Evolutionary conservation across 1,284 basidiomycete genomes (phyloP).

Genomic region (Leucoagaricus sp.): DNA sequence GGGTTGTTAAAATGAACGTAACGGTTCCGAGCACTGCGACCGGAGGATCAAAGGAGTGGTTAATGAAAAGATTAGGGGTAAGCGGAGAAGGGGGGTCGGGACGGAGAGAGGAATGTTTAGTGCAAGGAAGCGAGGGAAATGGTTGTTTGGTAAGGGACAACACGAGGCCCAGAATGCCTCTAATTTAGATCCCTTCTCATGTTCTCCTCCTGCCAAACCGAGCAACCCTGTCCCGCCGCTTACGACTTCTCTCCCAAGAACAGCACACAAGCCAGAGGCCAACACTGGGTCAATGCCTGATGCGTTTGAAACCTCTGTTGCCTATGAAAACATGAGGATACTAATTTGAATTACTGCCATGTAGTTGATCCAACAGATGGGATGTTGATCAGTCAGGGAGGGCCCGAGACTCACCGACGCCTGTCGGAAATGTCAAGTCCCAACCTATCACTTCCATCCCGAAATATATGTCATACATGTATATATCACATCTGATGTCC

Average conservation of each 20-base stretch:
- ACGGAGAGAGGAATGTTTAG: neutral
- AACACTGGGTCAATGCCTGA: neutral
- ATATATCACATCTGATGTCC: constrained; percentile 15
- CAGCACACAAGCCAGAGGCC: too few species aligned
- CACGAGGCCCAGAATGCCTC: constrained; percentile 16
- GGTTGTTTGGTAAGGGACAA: constrained; percentile 17
- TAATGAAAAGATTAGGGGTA: neutral
- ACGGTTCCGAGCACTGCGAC: neutral
- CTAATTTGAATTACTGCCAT: neutral
- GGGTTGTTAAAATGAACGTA: neutral
- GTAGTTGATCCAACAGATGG: too few species aligned
- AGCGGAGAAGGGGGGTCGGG: neutral
- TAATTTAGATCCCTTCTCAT: constrained; percentile 18
- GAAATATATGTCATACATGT: neutral
- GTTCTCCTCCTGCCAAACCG: neutral
- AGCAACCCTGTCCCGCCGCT: neutral
- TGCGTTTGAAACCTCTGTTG: neutral
- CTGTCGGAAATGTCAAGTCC: neutral
- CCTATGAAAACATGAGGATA: neutral
- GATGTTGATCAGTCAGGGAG: neutral
- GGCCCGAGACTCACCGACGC: neutral
- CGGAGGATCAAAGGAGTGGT: neutral
- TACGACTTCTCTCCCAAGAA: neutral
- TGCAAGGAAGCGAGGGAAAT: neutral
- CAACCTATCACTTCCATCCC: neutral